A percentile compares a stretch with the other conserved stretches of the same genome.
phyloP scores from a whole-genome alignment of 495 filamentous ascomycete genomes.

The Xylaria flabelliformis region DNA sequence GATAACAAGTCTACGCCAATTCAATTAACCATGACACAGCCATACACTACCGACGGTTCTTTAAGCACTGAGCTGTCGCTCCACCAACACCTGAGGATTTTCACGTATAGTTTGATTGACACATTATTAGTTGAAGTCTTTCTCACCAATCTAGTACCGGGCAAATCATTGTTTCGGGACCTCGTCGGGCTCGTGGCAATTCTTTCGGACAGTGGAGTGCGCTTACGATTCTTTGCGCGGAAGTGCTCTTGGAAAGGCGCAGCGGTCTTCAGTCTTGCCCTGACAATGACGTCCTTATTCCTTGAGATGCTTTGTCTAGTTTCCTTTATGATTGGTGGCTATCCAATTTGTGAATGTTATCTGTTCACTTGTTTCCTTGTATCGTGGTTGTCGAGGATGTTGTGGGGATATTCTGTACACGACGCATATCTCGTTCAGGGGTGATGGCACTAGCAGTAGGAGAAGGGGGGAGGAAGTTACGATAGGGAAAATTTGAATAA shows the following conservation, averaged over 20 bases:
- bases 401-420: not conserved
- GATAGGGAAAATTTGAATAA: not conserved
- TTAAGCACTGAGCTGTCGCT: not conserved
- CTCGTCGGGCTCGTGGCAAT: not conserved
- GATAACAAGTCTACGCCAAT: not conserved
- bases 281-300: not conserved
- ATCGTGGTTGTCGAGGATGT: not conserved
- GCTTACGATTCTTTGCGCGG: not conserved
- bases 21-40: not conserved
- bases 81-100: too few relatives aligned
- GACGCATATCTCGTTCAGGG: not conserved
- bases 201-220: not conserved
- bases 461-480: not conserved
- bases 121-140: not conserved
- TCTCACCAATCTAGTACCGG: not conserved
- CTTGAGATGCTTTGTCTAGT: constrained; percentile 1
- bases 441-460: not conserved
- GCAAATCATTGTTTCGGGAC: too few relatives aligned
- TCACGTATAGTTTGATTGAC: not conserved
- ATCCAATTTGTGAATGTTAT: not conserved
- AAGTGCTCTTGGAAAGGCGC: too few relatives aligned
- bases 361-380: not conserved
- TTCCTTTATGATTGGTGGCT: not conserved
- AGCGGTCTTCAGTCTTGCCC: not conserved
- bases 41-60: not conserved